A percentile compares a stretch with the other conserved stretches of the same genome.
Conservation (phyloP, 1,139 yeast genomes). For the Yamadazyma triangularis region DNA sequence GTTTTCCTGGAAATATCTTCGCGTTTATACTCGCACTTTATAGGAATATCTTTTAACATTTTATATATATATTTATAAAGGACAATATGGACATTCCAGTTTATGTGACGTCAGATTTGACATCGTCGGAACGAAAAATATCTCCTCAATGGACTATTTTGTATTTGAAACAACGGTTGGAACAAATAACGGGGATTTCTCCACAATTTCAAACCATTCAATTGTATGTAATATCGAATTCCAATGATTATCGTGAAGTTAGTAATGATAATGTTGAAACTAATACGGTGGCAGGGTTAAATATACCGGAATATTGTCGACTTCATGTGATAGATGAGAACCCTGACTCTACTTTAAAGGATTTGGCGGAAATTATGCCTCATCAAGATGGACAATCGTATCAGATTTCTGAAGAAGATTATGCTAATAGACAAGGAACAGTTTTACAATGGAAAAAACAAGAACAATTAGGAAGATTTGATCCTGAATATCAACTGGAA, state of each 20-base stretch:
- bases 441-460: slow-evolving; percentile 74
- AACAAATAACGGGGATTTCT: slow-evolving; percentile 74
- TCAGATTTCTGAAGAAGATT: slow-evolving; percentile 62
- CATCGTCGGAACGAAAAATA: slow-evolving; percentile 68
- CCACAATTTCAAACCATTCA: slow-evolving; percentile 54
- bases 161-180: slow-evolving; percentile 55
- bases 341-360: slow-evolving; percentile 44
- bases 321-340: slow-evolving; percentile 53
- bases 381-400: slow-evolving; percentile 36
- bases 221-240: slow-evolving; percentile 16
- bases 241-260: slow-evolving; percentile 9
- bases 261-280: slow-evolving; percentile 14
- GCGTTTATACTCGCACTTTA: no score
- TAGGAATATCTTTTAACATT: no score
- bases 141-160: slow-evolving; percentile 59
- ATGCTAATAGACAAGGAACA: slow-evolving; percentile 54
- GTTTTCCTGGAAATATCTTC: no score
- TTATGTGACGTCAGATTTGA: slow-evolving; percentile 61
- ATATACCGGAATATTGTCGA: slow-evolving; percentile 35
- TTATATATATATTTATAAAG: no score
- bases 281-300: slow-evolving; percentile 15
- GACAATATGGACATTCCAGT: no score
- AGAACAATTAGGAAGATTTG: slow-evolving; percentile 67
- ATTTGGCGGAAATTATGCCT: slow-evolving; percentile 28
- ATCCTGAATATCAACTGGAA: slow-evolving; percentile 44